Base-by-base conservation (phyloP, 495 filamentous ascomycete genomes). In the Parathielavia appendiculata region DNA sequence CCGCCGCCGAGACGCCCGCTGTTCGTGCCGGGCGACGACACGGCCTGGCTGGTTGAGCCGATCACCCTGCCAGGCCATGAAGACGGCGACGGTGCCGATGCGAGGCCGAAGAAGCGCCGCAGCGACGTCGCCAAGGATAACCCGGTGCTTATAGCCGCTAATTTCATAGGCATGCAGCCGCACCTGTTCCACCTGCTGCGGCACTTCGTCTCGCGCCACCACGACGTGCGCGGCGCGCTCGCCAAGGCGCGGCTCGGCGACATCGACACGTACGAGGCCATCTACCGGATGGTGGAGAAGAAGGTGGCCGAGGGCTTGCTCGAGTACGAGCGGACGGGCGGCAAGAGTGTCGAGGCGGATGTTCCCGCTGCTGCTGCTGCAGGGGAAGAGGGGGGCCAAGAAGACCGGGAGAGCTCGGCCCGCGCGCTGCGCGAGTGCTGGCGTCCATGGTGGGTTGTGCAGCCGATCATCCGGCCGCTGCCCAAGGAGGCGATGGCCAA, bases 161-260 rank as follows among this genome's bases (percentile, higher is more conserved):
- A 90, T 64, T 75, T 95, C 23, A 76, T 81, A n/a, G 83, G 83
- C 34, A 88, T 99, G 77, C 92, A 96, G 68, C 81, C 88, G 4
- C 93, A 99, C 72, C 80, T 96, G 38, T 99, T 99, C 77, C 87
- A 95, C 67, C 79, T 99, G 23, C 83, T 96, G 10, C 84, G 92
- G 5, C 80, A 91, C 4, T 82, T 97, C 48, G 82, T 97, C 40
- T 73, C 84, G 0, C 79, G 73, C 36, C 88, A 96, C 68, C 87
- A 85, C 30, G 78, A 91, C 63, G 84, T 99, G 45, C 84, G 95
- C 5, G 87, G 96, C 69, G 79, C 85, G 2, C 81, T 99, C 7
- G 92, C 89, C 5, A 75, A 71, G 38, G 81, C 81, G 11, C 70
- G 77, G 13, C 76, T 81, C 1, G 86, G 86, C 39, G 86, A 95